phyloP scores from a whole-genome alignment of 2,329 filamentous ascomycete species.

The Neonectria coccinea region DNA sequence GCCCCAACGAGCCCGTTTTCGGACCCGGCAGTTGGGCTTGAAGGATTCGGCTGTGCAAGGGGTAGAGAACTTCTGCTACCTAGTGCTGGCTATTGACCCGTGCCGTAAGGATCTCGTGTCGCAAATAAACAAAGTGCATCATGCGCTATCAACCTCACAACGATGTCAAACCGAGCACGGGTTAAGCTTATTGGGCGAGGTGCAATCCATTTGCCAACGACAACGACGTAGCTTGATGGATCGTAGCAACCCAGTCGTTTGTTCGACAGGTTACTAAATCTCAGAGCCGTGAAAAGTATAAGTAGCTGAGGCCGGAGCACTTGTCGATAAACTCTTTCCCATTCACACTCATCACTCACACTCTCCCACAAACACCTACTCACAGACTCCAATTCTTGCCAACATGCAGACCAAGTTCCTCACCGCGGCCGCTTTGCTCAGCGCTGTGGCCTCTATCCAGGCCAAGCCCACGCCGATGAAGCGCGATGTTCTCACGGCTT shows the following conservation, averaged over 20 bases:
- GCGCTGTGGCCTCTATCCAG: conserved; percentile 35
- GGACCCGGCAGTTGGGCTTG: neutral
- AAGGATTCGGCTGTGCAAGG: neutral
- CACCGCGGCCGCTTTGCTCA: conserved; percentile 30
- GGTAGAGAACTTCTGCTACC: neutral
- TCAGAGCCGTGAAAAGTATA: conserved; percentile 9
- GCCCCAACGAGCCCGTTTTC: neutral
- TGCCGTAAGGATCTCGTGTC: neutral
- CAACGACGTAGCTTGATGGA: conserved; percentile 3
- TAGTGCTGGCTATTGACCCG: neutral
- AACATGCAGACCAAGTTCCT: conserved; percentile 36
- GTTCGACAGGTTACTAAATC: neutral
- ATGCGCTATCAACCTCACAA: neutral
- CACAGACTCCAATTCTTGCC: neutral
- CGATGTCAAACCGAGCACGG: neutral
- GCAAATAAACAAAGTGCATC: neutral
- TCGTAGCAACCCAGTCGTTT: neutral
- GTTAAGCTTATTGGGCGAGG: conserved; percentile 4
- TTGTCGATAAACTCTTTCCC: neutral
- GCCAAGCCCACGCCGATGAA: conserved; percentile 35
- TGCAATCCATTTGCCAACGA: neutral
- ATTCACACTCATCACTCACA: neutral
- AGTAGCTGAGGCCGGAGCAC: conserved; percentile 5
- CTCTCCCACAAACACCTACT: neutral
- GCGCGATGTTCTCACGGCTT: conserved; percentile 45